Evolutionary conservation across 106 monocot species (phyloP).

Genomic region (Dactylorhiza incarnata): DNA sequence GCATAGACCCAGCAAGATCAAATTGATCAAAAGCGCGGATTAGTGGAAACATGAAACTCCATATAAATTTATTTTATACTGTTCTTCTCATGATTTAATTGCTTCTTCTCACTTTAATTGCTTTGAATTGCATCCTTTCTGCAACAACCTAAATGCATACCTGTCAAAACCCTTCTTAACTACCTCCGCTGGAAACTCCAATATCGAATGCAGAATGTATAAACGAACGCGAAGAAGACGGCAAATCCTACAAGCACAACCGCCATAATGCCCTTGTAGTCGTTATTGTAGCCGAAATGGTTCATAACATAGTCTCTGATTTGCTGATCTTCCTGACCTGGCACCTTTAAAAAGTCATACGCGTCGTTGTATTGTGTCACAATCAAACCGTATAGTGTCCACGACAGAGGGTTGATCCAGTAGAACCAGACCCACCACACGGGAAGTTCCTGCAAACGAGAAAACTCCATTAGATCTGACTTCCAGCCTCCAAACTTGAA

Average conservation of each 20-base stretch:
- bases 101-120: too few species aligned
- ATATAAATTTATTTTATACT: too few species aligned
- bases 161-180: background rate
- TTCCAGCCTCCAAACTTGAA: too few species aligned
- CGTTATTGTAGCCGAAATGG: slow-evolving; percentile 39
- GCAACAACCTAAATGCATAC: background rate
- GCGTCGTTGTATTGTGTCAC: slow-evolving; percentile 60
- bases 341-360: slow-evolving; percentile 34
- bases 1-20: too few species aligned
- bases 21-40: too few species aligned
- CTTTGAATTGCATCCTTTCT: too few species aligned
- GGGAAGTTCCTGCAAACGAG: slow-evolving; percentile 50
- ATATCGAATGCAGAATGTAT: slow-evolving; percentile 48
- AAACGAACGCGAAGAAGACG: slow-evolving; percentile 58
- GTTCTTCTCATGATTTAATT: too few species aligned
- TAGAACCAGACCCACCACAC: slow-evolving; percentile 78
- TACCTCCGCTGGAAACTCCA: slow-evolving; percentile 70
- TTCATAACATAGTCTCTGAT: slow-evolving; percentile 39
- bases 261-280: slow-evolving; percentile 48
- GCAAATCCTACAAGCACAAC: slow-evolving; percentile 43
- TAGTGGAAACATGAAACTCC: too few species aligned
- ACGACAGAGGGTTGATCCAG: slow-evolving; percentile 59
- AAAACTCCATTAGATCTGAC: too few species aligned
- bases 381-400: slow-evolving; percentile 74
- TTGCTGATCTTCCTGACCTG: slow-evolving; percentile 17